Conservation (phyloP, 2,329 filamentous ascomycete genomes). For the Cercospora brassicicola region DNA sequence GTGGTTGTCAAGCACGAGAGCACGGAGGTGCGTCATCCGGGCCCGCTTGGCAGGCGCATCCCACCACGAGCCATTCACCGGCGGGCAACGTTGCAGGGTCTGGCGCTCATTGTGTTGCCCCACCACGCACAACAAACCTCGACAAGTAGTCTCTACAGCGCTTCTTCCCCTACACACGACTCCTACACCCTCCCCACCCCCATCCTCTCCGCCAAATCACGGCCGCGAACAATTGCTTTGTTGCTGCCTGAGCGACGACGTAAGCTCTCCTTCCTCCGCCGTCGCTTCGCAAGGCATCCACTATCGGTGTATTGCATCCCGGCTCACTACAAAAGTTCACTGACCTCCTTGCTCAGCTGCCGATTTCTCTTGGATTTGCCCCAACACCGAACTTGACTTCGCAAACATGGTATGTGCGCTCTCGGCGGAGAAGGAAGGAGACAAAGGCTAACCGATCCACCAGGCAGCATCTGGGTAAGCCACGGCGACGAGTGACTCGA, state of each 20-base stretch:
- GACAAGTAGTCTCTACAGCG: neutral
- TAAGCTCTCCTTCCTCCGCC: conserved; percentile 1
- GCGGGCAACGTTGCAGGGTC: neutral
- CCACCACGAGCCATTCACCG: neutral
- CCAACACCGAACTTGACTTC: conserved; percentile 6
- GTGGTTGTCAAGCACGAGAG: neutral
- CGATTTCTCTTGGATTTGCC: conserved; percentile 9
- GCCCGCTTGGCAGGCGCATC: neutral
- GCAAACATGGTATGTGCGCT: conserved; percentile 22
- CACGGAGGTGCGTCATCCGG: neutral
- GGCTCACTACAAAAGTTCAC: conserved; percentile 10
- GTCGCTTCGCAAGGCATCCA: conserved; percentile 9
- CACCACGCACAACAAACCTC: conserved; percentile 4
- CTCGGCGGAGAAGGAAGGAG: too few species aligned
- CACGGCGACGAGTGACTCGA: conserved; percentile 11
- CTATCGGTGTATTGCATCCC: neutral
- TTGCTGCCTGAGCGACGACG: conserved; percentile 7
- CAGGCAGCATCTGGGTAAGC: conserved; percentile 30
- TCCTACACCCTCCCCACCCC: neutral
- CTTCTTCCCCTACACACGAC: neutral
- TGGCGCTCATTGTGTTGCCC: conserved; percentile 3
- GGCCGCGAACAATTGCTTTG: neutral
- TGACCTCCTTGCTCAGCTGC: conserved; percentile 12
- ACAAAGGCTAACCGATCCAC: conserved; percentile 10
- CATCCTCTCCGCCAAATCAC: neutral